phyloP scores from a whole-genome alignment of 2,329 filamentous ascomycete species.

The Hymenoscyphus fraxineus region DNA sequence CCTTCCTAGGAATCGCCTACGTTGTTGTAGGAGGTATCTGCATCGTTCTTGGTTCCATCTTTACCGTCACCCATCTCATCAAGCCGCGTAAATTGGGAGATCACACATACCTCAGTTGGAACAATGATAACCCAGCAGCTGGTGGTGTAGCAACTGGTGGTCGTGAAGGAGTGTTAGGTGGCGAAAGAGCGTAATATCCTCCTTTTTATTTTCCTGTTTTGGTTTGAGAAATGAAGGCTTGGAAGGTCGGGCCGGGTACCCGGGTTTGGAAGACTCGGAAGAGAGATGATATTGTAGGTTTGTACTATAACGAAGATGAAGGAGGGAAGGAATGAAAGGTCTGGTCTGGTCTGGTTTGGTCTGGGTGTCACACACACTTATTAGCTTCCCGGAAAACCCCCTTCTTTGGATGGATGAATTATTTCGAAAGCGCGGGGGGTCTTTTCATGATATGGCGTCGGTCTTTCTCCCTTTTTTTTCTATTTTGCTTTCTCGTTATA shows the following conservation, averaged over 20 bases:
- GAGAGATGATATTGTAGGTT: background rate
- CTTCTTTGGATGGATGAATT: too few species aligned
- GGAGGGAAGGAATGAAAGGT: background rate
- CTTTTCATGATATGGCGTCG: too few species aligned
- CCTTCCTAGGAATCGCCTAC: conserved; percentile 94
- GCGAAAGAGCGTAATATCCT: background rate
- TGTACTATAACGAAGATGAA: conserved; percentile 1
- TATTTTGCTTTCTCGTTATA: too few species aligned
- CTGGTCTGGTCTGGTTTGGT: too few species aligned
- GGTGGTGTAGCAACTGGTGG: conserved; percentile 46
- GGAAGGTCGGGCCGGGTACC: too few species aligned
- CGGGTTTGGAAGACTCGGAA: background rate
- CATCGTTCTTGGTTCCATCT: conserved; percentile 80
- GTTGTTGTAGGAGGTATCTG: conserved; percentile 91
- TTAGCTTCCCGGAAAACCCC: too few species aligned
- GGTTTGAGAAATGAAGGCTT: too few species aligned
- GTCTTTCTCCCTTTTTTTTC: too few species aligned
- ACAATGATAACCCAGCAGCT: conserved; percentile 54
- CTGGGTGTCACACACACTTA: too few species aligned
- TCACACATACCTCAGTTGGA: conserved; percentile 97
- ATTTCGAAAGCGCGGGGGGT: too few species aligned
- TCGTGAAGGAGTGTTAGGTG: conserved; percentile 42
- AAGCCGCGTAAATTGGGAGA: conserved; percentile 96
- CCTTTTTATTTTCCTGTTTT: too few species aligned
- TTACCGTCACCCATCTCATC: conserved; percentile 86